phyloP scores from a whole-genome alignment of 2,329 filamentous ascomycete species.

The Alternaria ethzedia region DNA sequence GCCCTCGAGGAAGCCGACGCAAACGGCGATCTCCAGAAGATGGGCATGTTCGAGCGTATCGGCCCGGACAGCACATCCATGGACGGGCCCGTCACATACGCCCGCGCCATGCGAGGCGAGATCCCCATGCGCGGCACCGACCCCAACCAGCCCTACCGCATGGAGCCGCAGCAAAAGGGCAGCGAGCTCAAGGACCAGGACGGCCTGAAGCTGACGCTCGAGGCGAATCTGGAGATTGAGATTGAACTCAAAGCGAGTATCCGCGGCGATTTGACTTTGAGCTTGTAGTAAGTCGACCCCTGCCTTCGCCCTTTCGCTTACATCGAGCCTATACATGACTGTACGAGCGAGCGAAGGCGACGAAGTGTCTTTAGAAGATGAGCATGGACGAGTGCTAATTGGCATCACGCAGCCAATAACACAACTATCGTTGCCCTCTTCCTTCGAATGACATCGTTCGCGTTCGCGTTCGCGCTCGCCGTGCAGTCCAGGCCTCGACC shows the following conservation, averaged over 20 bases:
- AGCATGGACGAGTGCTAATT: conserved; percentile 20
- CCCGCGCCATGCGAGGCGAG: conserved; percentile 61
- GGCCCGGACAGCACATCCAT: conserved; percentile 63
- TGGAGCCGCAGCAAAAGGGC: conserved; percentile 49
- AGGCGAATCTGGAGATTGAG: conserved; percentile 82
- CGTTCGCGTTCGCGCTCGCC: background rate
- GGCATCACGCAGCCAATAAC: conserved; percentile 22
- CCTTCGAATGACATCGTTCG: background rate
- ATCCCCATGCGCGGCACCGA: conserved; percentile 61
- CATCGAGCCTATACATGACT: conserved; percentile 8
- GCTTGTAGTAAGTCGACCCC: conserved; percentile 70
- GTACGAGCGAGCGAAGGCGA: conserved; percentile 14
- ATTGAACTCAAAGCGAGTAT: conserved; percentile 86
- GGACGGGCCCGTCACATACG: conserved; percentile 63
- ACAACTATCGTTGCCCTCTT: background rate
- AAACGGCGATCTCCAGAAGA: conserved; percentile 55
- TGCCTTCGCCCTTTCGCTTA: conserved; percentile 14
- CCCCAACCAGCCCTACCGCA: conserved; percentile 56
- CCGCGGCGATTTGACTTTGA: conserved; percentile 81
- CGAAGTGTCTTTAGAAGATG: background rate
- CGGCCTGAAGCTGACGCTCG: conserved; percentile 73
- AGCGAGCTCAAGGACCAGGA: conserved; percentile 62
- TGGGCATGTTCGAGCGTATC: conserved; percentile 62
- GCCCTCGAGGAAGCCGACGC: conserved; percentile 60
- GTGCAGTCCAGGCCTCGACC: background rate